Conservation (phyloP, 306 rosid genomes). For the Arachis hypogaea region DNA sequence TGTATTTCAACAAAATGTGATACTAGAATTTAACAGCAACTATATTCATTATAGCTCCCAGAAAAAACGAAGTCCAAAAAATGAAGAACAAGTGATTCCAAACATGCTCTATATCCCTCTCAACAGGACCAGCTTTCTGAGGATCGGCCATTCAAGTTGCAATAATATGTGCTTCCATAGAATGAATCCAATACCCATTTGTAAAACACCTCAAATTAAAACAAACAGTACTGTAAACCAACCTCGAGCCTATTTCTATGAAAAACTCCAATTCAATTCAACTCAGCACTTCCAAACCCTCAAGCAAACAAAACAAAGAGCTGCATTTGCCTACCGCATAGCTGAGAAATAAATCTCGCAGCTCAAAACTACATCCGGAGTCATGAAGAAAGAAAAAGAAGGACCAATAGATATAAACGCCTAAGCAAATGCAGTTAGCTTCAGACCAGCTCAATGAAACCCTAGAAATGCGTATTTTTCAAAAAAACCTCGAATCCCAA, state of each 20-base stretch:
- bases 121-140: conserved; percentile 59
- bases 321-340: conserved; percentile 53
- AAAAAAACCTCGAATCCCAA: conserved; percentile 34
- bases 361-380: conserved; percentile 41
- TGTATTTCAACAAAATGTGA: too few species aligned
- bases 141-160: conserved; percentile 68
- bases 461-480: conserved; percentile 48
- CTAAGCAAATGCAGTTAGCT: conserved; percentile 51
- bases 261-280: conserved; percentile 26
- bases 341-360: conserved; percentile 36
- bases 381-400: conserved; percentile 1
- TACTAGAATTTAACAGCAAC: too few species aligned
- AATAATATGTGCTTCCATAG: conserved; percentile 36
- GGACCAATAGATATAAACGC: background rate
- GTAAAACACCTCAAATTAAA: conserved; percentile 53
- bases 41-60: too few species aligned
- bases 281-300: conserved; percentile 34
- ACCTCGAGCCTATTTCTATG: conserved; percentile 64
- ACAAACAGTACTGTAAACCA: conserved; percentile 42
- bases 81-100: background rate
- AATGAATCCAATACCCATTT: conserved; percentile 69
- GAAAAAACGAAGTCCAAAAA: background rate
- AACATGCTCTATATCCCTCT: conserved; percentile 91
- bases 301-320: background rate
- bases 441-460: conserved; percentile 51